phyloP scores from a whole-genome alignment of 805 yeast species.

The Wickerhamiella bombiphila region DNA sequence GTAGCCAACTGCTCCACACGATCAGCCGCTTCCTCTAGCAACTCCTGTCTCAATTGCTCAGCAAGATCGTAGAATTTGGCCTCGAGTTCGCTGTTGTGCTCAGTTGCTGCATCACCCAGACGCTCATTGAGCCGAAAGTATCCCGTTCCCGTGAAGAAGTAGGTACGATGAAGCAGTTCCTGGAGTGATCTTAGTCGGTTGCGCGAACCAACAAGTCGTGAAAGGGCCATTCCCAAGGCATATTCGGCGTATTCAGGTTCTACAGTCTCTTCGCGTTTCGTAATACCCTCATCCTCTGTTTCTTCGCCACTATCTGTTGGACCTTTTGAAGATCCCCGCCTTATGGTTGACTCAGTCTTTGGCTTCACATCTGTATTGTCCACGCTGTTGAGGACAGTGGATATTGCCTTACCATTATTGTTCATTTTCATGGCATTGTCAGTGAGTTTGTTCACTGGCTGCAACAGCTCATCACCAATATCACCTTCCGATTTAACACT shows the following conservation, averaged over 20 bases:
- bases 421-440: background rate
- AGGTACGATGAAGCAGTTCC: slow-evolving; percentile 47
- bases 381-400: too few species aligned
- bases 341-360: too few species aligned
- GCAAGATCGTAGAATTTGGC: slow-evolving; percentile 43
- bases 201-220: slow-evolving; percentile 9
- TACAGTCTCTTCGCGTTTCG: slow-evolving; percentile 1
- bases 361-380: too few species aligned
- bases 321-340: too few species aligned
- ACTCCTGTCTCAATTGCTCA: slow-evolving; percentile 39
- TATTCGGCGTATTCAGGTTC: slow-evolving; percentile 5
- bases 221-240: slow-evolving; percentile 5
- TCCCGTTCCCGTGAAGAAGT: slow-evolving; percentile 40
- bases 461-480: too few species aligned
- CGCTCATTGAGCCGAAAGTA: slow-evolving; percentile 24
- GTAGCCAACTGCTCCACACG: slow-evolving; percentile 14
- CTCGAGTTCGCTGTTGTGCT: slow-evolving; percentile 27
- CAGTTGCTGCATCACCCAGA: slow-evolving; percentile 6
- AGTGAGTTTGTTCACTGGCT: background rate
- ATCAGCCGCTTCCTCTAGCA: slow-evolving; percentile 30
- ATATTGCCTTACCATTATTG: background rate
- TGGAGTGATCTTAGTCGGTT: slow-evolving; percentile 7
- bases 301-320: too few species aligned
- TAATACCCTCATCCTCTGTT: background rate
- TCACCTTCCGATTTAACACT: too few species aligned